phyloP scores from a whole-genome alignment of 345 rosid genomes.

The Aegle marmelos region DNA sequence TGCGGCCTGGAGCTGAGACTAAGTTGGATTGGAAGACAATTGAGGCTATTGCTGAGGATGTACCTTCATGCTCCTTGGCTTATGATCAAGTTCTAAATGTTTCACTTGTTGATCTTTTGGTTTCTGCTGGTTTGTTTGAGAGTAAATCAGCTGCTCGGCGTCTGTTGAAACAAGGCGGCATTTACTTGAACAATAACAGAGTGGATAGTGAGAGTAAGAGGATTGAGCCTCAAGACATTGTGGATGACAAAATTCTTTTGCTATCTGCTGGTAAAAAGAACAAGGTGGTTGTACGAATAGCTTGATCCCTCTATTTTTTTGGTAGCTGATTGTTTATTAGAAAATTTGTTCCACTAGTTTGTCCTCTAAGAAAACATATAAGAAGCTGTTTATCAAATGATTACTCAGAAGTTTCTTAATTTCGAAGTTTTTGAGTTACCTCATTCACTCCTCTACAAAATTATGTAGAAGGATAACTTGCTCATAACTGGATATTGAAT shows the following conservation, averaged over 20 bases:
- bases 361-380: neutral
- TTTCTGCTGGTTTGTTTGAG: constrained; percentile 79
- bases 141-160: constrained; percentile 85
- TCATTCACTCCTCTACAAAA: neutral
- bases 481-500: neutral
- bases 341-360: neutral
- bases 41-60: constrained; percentile 81
- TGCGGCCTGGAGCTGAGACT: constrained; percentile 91
- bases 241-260: constrained; percentile 86
- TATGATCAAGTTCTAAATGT: constrained; percentile 51
- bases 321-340: neutral
- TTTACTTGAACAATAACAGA: constrained; percentile 90
- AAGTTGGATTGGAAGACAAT: constrained; percentile 85
- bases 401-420: neutral
- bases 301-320: constrained; percentile 34
- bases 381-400: neutral
- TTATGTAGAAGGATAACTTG: neutral
- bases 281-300: constrained; percentile 75
- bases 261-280: constrained; percentile 96
- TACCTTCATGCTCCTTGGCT: constrained; percentile 73
- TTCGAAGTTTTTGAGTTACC: neutral
- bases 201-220: constrained; percentile 67
- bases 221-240: constrained; percentile 69
- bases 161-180: constrained; percentile 86
- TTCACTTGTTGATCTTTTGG: constrained; percentile 65